A percentile compares a stretch with the other conserved stretches of the same genome.
Evolutionary conservation across 441 rosid species (phyloP).

Genomic region (Omphalea diandra): DNA sequence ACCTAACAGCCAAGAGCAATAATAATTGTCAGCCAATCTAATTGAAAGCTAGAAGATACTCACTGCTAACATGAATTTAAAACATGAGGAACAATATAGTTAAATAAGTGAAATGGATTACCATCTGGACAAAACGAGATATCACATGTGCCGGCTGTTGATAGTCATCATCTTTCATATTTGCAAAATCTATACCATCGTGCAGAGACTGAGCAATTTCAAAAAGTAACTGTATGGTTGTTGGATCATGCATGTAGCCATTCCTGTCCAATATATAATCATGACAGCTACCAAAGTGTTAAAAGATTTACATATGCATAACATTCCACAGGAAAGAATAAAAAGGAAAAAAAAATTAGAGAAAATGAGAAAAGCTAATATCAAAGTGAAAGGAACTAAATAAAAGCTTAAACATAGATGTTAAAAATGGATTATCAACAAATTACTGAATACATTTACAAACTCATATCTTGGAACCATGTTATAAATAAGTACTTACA

Average conservation of each 20-base stretch:
- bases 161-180: constrained; percentile 61
- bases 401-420: constrained; percentile 9
- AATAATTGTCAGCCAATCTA: constrained; percentile 24
- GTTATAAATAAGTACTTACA: neutral
- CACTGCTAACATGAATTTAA: neutral
- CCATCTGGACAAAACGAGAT: constrained; percentile 76
- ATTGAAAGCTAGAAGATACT: constrained; percentile 15
- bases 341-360: neutral
- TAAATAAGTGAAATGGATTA: constrained; percentile 32
- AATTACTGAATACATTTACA: neutral
- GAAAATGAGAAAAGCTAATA: neutral
- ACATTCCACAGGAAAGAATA: constrained; percentile 7
- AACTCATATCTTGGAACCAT: neutral
- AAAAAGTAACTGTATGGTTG: constrained; percentile 66
- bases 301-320: constrained; percentile 13
- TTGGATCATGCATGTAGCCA: constrained; percentile 49
- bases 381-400: constrained; percentile 6
- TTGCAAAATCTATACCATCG: constrained; percentile 57
- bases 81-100: neutral
- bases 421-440: neutral
- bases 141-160: constrained; percentile 60
- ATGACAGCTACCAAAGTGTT: constrained; percentile 10
- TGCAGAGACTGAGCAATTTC: constrained; percentile 70
- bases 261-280: constrained; percentile 52
- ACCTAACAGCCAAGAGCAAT: constrained; percentile 50